phyloP scores from a whole-genome alignment of 2,329 filamentous ascomycete species.

The Epicoccum sorghinum region DNA sequence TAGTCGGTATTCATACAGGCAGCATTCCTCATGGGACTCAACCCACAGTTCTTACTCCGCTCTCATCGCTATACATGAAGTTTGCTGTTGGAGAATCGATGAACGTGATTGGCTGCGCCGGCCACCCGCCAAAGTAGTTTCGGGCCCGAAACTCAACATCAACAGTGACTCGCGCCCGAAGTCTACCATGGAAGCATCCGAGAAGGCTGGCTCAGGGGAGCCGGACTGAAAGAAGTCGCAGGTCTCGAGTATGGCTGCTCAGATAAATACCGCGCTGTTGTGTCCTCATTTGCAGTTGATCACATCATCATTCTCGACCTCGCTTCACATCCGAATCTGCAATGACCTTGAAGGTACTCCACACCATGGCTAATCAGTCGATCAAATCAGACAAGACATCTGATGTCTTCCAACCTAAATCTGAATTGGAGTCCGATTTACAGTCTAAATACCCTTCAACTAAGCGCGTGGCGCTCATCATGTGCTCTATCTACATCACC shows the following conservation, averaged over 20 bases:
- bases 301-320: not conserved
- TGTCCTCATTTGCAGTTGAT: not conserved
- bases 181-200: not conserved
- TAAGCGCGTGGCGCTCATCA: not conserved
- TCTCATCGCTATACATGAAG: too few species aligned
- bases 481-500: conserved; percentile 3
- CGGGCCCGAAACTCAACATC: conserved; percentile 3
- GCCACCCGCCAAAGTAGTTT: not conserved
- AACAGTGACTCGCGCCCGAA: not conserved
- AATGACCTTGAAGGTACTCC: not conserved
- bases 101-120: not conserved
- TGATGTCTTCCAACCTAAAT: not conserved
- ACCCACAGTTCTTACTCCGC: too few species aligned
- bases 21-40: too few species aligned
- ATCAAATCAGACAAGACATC: not conserved
- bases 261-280: not conserved
- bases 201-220: not conserved
- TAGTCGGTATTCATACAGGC: too few species aligned
- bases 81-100: too few species aligned
- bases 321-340: not conserved
- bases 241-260: not conserved
- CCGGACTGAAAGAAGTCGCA: not conserved
- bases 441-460: not conserved
- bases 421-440: not conserved
- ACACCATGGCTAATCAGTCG: not conserved